Evolutionary conservation across 352 stramenopile genomes (phyloP).

Genomic region (Pythium grandisporangium): DNA sequence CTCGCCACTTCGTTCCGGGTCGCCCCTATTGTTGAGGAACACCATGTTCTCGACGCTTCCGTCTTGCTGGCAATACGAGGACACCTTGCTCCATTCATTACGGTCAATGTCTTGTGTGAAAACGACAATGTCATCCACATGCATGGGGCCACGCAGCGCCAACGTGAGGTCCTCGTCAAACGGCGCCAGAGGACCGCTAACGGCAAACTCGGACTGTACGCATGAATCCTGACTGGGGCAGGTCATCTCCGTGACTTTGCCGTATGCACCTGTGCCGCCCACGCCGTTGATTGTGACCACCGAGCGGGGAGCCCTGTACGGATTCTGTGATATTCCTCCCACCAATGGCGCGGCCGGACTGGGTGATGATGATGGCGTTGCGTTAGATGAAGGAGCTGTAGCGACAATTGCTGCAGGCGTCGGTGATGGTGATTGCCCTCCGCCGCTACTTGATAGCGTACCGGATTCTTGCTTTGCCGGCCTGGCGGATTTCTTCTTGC

Average conservation of each 20-base stretch:
- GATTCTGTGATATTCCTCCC: neutral
- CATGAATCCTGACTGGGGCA: constrained; percentile 11
- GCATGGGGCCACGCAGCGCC: constrained; percentile 24
- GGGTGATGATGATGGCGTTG: too few relatives aligned
- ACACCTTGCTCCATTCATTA: constrained; percentile 15
- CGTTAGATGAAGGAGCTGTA: too few relatives aligned
- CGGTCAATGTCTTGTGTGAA: constrained; percentile 17
- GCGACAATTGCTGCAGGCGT: neutral
- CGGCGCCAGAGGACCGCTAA: constrained; percentile 21
- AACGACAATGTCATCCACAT: constrained; percentile 28
- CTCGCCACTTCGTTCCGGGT: constrained; percentile 17
- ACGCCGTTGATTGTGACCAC: constrained; percentile 19
- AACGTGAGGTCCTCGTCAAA: constrained; percentile 40
- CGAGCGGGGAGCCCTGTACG: constrained; percentile 7
- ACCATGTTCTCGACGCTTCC: constrained; percentile 25
- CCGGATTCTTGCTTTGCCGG: neutral
- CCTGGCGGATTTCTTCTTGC: too few relatives aligned
- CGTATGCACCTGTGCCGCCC: constrained; percentile 18
- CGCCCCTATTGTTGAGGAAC: constrained; percentile 46
- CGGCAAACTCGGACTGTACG: constrained; percentile 14
- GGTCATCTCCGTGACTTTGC: constrained; percentile 21
- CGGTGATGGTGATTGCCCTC: too few relatives aligned
- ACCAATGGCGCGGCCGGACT: neutral
- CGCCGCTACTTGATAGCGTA: neutral
- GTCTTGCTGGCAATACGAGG: constrained; percentile 17